Percentiles rank a stretch among this genome's conserved stretches.
Evolutionary conservation across 495 filamentous ascomycete species (phyloP).

Genomic region (Peziza echinospora): DNA sequence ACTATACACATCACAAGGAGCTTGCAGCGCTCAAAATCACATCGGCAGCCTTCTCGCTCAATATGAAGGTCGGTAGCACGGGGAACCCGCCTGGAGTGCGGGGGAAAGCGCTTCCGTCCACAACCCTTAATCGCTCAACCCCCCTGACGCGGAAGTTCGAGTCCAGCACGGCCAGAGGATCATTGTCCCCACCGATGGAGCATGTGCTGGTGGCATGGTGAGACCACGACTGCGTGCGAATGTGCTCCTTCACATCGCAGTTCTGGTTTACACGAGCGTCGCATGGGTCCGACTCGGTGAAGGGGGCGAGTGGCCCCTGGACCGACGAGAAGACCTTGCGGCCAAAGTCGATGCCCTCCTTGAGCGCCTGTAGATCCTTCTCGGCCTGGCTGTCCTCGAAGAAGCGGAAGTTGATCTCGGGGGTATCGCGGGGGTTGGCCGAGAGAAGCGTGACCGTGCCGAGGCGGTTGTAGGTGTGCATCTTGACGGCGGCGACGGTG

Average conservation of each 20-base stretch:
- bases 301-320: conserved; percentile 20
- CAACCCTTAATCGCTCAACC: conserved; percentile 28
- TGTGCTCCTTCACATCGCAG: conserved; percentile 25
- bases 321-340: conserved; percentile 18
- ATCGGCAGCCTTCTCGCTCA: conserved; percentile 40
- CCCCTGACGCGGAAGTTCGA: conserved; percentile 30
- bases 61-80: conserved; percentile 38
- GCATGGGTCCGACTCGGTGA: conserved; percentile 26
- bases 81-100: conserved; percentile 37
- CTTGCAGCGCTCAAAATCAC: conserved; percentile 36
- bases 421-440: conserved; percentile 48
- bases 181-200: conserved; percentile 28
- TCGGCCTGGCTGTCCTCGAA: conserved; percentile 57
- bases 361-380: conserved; percentile 21
- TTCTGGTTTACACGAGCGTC: conserved; percentile 14
- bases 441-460: conserved; percentile 53
- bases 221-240: conserved; percentile 29
- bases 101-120: conserved; percentile 34
- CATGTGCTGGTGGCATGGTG: conserved; percentile 30
- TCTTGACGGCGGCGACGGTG: conserved; percentile 5
- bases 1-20: too few species aligned
- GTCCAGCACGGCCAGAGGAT: conserved; percentile 30
- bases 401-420: conserved; percentile 68
- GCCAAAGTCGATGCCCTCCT: conserved; percentile 21
- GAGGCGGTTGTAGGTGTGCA: conserved; percentile 44